Evolutionary conservation across 2,329 filamentous ascomycete species (phyloP).

Genomic region (Ophiostoma pallidulum): DNA sequence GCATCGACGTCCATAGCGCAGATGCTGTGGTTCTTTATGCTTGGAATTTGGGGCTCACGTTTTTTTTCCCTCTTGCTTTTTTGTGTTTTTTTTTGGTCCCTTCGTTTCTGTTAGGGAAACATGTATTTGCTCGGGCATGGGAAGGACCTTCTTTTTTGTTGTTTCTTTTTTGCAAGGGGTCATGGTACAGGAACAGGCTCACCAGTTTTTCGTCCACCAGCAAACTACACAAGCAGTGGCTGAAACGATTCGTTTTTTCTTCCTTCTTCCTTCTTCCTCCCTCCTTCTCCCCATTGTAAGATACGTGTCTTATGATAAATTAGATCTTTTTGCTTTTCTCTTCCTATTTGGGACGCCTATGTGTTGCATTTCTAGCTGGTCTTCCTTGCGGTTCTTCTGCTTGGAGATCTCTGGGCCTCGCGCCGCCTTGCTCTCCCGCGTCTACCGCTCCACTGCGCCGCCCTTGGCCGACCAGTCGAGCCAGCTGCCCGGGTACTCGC

Average conservation of each 20-base stretch:
- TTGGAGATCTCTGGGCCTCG: no score
- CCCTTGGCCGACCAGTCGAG: conserved; percentile 71
- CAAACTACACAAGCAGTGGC: no score
- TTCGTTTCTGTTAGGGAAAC: neutral
- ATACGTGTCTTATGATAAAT: neutral
- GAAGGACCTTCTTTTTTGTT: neutral
- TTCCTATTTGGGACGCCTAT: no score
- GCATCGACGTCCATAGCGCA: no score
- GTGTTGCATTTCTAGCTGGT: neutral
- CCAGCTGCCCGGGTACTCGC: conserved; percentile 69
- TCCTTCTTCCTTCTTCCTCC: neutral
- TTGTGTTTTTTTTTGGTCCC: neutral
- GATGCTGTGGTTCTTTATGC: no score
- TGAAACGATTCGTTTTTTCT: no score
- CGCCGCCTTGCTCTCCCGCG: neutral
- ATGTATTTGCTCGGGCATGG: no score
- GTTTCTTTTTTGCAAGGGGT: no score
- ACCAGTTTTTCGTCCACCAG: no score
- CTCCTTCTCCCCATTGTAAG: neutral
- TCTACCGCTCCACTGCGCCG: conserved; percentile 44
- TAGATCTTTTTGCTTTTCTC: neutral
- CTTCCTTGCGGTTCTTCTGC: no score
- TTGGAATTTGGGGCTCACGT: no score
- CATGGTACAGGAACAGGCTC: no score
- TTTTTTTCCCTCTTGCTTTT: neutral